phyloP scores from a whole-genome alignment of 768 basidiomycete species.

The Kwoniella bestiolae region DNA sequence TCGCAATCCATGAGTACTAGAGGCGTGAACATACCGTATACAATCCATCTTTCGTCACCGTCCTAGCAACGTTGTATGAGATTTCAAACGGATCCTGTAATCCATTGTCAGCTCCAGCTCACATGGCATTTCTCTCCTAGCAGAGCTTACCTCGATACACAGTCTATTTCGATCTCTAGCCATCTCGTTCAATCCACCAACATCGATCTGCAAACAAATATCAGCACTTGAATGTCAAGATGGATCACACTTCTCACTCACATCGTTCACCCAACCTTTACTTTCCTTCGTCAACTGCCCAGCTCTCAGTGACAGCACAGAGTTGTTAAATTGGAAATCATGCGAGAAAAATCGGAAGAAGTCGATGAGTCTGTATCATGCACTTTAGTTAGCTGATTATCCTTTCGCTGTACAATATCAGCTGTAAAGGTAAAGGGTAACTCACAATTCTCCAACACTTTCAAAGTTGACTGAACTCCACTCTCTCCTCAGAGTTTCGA shows the following conservation, averaged over 20 bases:
- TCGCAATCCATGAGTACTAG: neutral
- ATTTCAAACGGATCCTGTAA: slow-evolving; percentile 90
- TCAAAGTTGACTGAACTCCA: slow-evolving; percentile 96
- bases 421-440: slow-evolving; percentile 32
- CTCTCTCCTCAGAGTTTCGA: slow-evolving; percentile 83
- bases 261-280: slow-evolving; percentile 95
- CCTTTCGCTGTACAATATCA: neutral
- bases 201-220: slow-evolving; percentile 51
- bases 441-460: slow-evolving; percentile 87
- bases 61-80: slow-evolving; percentile 95
- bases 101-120: neutral
- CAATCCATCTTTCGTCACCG: slow-evolving; percentile 93
- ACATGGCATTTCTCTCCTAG: neutral
- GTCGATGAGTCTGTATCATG: slow-evolving; percentile 77
- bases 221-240: neutral
- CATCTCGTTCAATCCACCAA: slow-evolving; percentile 59
- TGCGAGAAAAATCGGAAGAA: slow-evolving; percentile 97
- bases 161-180: slow-evolving; percentile 85
- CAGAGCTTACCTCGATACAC: slow-evolving; percentile 79
- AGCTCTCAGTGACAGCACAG: slow-evolving; percentile 86
- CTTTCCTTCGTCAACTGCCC: slow-evolving; percentile 85
- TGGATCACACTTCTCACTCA: slow-evolving; percentile 58
- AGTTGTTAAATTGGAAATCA: slow-evolving; percentile 88
- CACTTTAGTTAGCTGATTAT: slow-evolving; percentile 4
- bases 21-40: slow-evolving; percentile 71